Evolutionary conservation across 1,284 basidiomycete species (phyloP).

Genomic region (Austropuccinia psidii): DNA sequence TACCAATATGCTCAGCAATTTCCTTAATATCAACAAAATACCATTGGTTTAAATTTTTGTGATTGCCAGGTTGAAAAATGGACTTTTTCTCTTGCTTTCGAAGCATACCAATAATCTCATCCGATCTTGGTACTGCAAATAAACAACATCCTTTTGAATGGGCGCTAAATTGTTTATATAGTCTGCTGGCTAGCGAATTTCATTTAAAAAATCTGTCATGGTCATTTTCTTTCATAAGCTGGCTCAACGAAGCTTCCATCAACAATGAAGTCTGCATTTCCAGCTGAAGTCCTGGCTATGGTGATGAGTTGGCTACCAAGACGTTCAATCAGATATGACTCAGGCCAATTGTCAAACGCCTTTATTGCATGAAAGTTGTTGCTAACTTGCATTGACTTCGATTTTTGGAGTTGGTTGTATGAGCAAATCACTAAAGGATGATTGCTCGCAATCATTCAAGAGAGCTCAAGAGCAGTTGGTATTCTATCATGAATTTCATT

Average conservation of each 20-base stretch:
- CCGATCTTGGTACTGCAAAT: no score
- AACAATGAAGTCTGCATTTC: constrained; percentile 49
- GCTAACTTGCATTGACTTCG: constrained; percentile 50
- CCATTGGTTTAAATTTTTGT: constrained; percentile 72
- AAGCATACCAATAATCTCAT: constrained; percentile 60
- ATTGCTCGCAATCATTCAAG: constrained; percentile 62
- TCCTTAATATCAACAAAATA: constrained; percentile 78
- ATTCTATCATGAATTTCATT: constrained; percentile 54
- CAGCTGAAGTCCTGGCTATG: constrained; percentile 73
- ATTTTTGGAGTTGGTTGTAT: constrained; percentile 15
- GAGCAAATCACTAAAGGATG: constrained; percentile 60
- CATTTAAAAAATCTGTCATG: constrained; percentile 56
- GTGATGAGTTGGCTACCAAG: constrained; percentile 57
- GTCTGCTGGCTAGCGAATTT: no score
- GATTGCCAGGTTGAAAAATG: constrained; percentile 79
- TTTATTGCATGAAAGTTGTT: constrained; percentile 47
- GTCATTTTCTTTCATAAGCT: constrained; percentile 55
- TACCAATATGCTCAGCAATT: constrained; percentile 62
- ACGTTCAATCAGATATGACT: constrained; percentile 53
- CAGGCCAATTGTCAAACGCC: constrained; percentile 1
- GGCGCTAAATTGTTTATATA: no score
- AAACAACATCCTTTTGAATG: no score
- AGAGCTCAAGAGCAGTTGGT: constrained; percentile 66
- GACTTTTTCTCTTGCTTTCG: constrained; percentile 56
- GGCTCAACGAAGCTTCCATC: constrained; percentile 69